phyloP scores from a whole-genome alignment of 1,284 basidiomycete genomes.

The Termitomyces sp. region DNA sequence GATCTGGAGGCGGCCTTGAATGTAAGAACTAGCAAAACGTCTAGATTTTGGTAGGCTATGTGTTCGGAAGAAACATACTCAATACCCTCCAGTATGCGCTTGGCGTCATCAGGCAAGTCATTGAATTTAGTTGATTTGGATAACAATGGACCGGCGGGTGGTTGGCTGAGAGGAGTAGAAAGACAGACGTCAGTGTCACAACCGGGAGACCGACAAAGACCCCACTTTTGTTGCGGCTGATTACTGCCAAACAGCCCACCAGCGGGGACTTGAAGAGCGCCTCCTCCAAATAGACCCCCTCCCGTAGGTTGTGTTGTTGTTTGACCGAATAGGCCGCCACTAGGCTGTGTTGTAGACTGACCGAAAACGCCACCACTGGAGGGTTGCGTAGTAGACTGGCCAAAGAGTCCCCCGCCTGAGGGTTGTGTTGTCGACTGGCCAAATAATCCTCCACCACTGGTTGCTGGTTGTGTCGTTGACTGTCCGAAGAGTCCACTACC shows the following conservation, averaged over 20 bases:
- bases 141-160: constrained; percentile 8
- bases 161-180: background rate
- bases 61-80: constrained; percentile 47
- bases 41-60: constrained; percentile 3
- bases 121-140: constrained; percentile 77
- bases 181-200: background rate
- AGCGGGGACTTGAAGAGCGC: background rate
- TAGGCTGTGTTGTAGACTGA: constrained; percentile 20
- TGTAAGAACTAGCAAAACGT: constrained; percentile 46
- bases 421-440: constrained; percentile 21
- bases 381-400: constrained; percentile 16
- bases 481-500: constrained; percentile 16
- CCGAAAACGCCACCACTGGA: constrained; percentile 20
- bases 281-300: constrained; percentile 13
- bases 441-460: constrained; percentile 19
- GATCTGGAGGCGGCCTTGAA: constrained; percentile 74
- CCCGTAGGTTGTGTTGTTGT: constrained; percentile 18
- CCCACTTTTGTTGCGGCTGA: constrained; percentile 30
- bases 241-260: constrained; percentile 33
- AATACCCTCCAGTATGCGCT: constrained; percentile 60
- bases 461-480: constrained; percentile 22
- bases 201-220: background rate
- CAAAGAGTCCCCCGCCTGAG: constrained; percentile 12
- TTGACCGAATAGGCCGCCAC: constrained; percentile 26
- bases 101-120: constrained; percentile 69